Percentiles rank a stretch among this genome's conserved stretches.
These are phyloP conservation scores for Datisca glomerata DNA, from an alignment of 306 rosid genomes.

Conservation along the genomic window DNA sequence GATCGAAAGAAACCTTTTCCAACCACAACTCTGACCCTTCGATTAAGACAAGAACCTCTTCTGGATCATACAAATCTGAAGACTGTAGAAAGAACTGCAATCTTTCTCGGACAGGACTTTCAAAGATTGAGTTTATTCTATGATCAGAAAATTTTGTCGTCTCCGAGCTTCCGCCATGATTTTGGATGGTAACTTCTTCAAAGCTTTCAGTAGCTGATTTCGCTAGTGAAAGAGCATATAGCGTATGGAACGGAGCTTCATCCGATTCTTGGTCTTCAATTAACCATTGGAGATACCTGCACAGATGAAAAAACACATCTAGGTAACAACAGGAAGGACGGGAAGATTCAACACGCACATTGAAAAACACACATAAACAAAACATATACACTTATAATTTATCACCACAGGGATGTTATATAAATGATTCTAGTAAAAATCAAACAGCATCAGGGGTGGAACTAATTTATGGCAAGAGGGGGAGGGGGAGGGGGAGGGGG, in stretches of 20 bases:
- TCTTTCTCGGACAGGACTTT: slow-evolving; percentile 62
- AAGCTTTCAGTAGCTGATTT: slow-evolving; percentile 69
- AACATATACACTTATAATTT: too few species aligned
- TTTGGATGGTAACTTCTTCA: slow-evolving; percentile 31
- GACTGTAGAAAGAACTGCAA: slow-evolving; percentile 82
- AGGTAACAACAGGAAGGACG: background rate
- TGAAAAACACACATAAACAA: background rate
- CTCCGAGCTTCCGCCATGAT: slow-evolving; percentile 32
- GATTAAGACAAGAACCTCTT: slow-evolving; percentile 84
- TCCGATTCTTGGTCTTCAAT: slow-evolving; percentile 78
- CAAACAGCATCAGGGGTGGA: too few species aligned
- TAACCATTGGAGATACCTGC: slow-evolving; percentile 93
- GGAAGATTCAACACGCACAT: background rate
- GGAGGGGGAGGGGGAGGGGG: too few species aligned
- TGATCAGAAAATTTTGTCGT: slow-evolving; percentile 16
- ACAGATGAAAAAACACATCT: slow-evolving; percentile 12
- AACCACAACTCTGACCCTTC: slow-evolving; percentile 93
- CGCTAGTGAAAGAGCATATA: slow-evolving; percentile 89
- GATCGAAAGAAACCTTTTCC: slow-evolving; percentile 55
- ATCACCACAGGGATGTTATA: too few species aligned
- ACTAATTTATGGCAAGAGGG: too few species aligned
- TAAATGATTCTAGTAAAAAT: too few species aligned
- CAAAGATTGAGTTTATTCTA: slow-evolving; percentile 38
- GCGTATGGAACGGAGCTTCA: slow-evolving; percentile 69
- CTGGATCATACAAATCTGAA: slow-evolving; percentile 91